Conservation (phyloP, 1,139 yeast species). For the Magnusiomyces tetraspermus region DNA sequence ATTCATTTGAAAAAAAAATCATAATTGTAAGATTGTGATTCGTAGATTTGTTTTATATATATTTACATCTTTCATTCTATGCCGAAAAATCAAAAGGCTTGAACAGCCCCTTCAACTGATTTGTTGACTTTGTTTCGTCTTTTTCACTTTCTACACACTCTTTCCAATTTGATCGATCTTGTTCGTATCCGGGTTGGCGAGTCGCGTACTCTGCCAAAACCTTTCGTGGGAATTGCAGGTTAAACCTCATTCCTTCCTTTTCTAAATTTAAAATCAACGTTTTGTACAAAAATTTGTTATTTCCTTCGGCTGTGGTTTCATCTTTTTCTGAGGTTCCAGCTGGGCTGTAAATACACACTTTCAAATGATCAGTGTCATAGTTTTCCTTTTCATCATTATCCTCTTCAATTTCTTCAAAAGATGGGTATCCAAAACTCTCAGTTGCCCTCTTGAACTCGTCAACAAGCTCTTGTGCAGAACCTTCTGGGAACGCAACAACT, state of each 20-base stretch:
- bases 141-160: slow-evolving; percentile 53
- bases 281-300: slow-evolving; percentile 12
- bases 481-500: slow-evolving; percentile 27
- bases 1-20: too few species aligned
- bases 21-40: neutral
- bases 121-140: slow-evolving; percentile 37
- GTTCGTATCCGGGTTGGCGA: slow-evolving; percentile 30
- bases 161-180: slow-evolving; percentile 59
- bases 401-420: neutral
- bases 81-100: slow-evolving; percentile 38
- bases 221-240: slow-evolving; percentile 71
- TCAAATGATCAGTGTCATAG: slow-evolving; percentile 16
- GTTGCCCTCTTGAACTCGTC: slow-evolving; percentile 21
- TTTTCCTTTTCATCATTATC: slow-evolving; percentile 7
- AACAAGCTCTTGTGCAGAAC: slow-evolving; percentile 14
- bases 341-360: slow-evolving; percentile 15
- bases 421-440: slow-evolving; percentile 8
- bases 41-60: neutral
- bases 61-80: too few species aligned
- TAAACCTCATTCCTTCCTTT: slow-evolving; percentile 33
- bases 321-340: neutral
- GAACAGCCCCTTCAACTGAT: slow-evolving; percentile 29
- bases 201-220: slow-evolving; percentile 48
- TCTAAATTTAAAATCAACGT: neutral
- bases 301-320: neutral